A percentile compares a stretch with the other conserved stretches of the same genome.
These are phyloP conservation scores for Saussurea involucrata DNA, from an alignment of 129 eudicot genomes.

Conservation along the genomic window DNA sequence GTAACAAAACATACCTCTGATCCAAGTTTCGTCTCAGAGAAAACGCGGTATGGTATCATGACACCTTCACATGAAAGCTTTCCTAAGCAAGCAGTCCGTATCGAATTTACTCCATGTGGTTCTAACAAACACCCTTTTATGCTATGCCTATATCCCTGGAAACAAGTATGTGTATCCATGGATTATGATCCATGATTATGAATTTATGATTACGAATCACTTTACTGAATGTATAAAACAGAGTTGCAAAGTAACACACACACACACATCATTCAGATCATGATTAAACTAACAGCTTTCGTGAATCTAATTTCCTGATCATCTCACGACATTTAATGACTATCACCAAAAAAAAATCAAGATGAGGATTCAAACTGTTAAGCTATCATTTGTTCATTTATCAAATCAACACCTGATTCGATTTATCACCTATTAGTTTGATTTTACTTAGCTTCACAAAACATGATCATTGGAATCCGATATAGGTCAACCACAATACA, in stretches of 20 bases:
- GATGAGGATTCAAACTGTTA: neutral
- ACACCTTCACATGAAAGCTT: neutral
- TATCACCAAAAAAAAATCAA: neutral
- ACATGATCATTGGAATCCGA: neutral
- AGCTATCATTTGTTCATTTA: neutral
- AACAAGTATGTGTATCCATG: neutral
- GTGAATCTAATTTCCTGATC: neutral
- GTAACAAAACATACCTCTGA: neutral
- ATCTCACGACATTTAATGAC: neutral
- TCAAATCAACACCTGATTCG: neutral
- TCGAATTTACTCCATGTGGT: neutral
- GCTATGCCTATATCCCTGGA: neutral
- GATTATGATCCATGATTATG: neutral
- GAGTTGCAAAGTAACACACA: neutral
- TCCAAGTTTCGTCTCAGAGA: neutral
- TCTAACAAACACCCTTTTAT: neutral
- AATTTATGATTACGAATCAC: neutral
- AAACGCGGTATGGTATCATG: neutral
- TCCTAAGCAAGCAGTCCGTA: neutral
- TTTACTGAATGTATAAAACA: neutral
- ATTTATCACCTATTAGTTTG: neutral
- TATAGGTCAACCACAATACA: neutral
- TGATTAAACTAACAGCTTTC: conserved; percentile 1
- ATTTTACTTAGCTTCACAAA: neutral
- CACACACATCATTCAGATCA: conserved; percentile 5